Evolutionary conservation across 2,329 filamentous ascomycete genomes (phyloP).

Genomic region (Cercospora nicotianae): DNA sequence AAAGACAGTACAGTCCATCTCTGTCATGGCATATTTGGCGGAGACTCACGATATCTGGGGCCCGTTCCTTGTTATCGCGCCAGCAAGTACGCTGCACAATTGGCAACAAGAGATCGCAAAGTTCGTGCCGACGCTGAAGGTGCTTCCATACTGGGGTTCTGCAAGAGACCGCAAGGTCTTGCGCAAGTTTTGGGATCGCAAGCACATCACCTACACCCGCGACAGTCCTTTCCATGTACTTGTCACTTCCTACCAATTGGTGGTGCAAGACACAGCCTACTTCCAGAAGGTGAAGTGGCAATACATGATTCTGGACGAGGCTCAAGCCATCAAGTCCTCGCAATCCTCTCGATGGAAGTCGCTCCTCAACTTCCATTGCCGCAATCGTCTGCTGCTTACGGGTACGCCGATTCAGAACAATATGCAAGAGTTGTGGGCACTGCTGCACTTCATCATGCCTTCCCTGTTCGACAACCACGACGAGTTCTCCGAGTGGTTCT

Average conservation of each 20-base stretch:
- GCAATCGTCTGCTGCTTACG: conserved; percentile 88
- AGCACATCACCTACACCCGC: conserved; percentile 91
- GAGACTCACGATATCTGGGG: conserved; percentile 99
- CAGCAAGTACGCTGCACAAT: conserved; percentile 94
- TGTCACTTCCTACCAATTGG: conserved; percentile 94
- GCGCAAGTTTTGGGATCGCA: conserved; percentile 98
- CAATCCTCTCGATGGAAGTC: conserved; percentile 97
- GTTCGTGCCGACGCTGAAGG: conserved; percentile 93
- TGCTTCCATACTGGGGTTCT: conserved; percentile 95
- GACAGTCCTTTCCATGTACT: conserved; percentile 95
- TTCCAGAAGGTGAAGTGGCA: conserved; percentile 99
- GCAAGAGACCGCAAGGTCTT: conserved; percentile 92
- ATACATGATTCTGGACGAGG: conserved; percentile 99
- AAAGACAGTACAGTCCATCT: conserved; percentile 98
- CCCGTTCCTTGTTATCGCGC: conserved; percentile 93
- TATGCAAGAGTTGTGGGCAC: conserved; percentile 98
- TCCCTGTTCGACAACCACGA: conserved; percentile 93
- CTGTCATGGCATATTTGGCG: conserved; percentile 97
- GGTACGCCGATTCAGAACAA: conserved; percentile 99
- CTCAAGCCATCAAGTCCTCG: conserved; percentile 98
- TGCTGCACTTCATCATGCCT: conserved; percentile 99
- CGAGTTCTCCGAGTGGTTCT: conserved; percentile 92
- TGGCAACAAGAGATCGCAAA: conserved; percentile 98
- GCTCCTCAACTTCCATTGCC: conserved; percentile 87
- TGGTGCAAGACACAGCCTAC: conserved; percentile 93